A percentile compares a stretch with the other conserved stretches of the same genome.
Evolutionary conservation across 306 rosid species (phyloP).

Genomic region (Mimosa bimucronata): DNA sequence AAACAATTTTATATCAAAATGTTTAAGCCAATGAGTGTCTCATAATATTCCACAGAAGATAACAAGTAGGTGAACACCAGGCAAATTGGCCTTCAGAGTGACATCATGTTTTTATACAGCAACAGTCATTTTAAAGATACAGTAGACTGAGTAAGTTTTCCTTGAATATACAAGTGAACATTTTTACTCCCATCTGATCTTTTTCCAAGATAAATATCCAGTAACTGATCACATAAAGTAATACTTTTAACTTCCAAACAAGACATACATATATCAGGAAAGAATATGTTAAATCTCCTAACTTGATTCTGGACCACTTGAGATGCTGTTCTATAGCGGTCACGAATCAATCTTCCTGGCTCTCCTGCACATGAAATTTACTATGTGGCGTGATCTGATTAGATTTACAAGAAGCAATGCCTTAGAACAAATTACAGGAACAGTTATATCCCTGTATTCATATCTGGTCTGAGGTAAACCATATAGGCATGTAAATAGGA

Average conservation of each 20-base stretch:
- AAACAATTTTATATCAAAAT: conserved; percentile 5
- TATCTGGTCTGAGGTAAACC: neutral
- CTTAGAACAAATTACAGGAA: neutral
- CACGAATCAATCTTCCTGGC: conserved; percentile 93
- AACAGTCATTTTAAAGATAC: neutral
- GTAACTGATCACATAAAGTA: conserved; percentile 38
- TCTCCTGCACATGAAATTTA: conserved; percentile 62
- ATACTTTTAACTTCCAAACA: conserved; percentile 46
- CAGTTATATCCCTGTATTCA: neutral
- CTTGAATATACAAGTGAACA: conserved; percentile 3
- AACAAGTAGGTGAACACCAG: neutral
- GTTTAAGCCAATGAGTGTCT: conserved; percentile 17
- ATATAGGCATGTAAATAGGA: neutral
- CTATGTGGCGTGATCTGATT: conserved; percentile 30
- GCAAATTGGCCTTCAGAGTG: conserved; percentile 8
- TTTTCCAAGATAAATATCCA: conserved; percentile 19
- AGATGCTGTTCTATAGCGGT: conserved; percentile 93
- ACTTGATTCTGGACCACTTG: conserved; percentile 99
- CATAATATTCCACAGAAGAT: neutral
- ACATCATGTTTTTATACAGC: conserved; percentile 7
- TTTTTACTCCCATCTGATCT: neutral
- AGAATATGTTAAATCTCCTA: conserved; percentile 80
- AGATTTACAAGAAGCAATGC: conserved; percentile 11
- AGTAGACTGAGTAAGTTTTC: neutral
- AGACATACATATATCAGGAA: conserved; percentile 68